Conservation (phyloP, 148 eudicot genomes). For the Rhododendron molle region DNA sequence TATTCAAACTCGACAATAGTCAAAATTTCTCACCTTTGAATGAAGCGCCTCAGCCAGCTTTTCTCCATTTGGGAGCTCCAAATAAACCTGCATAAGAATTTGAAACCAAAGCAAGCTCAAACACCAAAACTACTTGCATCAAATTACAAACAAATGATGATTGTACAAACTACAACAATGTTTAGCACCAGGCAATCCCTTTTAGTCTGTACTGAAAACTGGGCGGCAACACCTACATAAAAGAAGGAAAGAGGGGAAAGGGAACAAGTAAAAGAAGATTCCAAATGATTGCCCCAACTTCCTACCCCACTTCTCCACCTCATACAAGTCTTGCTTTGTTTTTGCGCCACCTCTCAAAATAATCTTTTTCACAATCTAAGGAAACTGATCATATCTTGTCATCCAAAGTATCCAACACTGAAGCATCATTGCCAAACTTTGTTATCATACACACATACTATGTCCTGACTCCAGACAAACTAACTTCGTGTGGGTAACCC, state of each 20-base stretch:
- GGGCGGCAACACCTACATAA: neutral
- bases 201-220: neutral
- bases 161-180: neutral
- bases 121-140: neutral
- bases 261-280: neutral
- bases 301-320: neutral
- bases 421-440: neutral
- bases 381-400: neutral
- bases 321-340: neutral
- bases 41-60: constrained; percentile 64
- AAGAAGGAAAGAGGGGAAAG: neutral
- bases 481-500: neutral
- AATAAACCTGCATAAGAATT: constrained; percentile 60
- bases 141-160: neutral
- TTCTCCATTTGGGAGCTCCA: constrained; percentile 84
- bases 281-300: neutral
- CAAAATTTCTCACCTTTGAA: constrained; percentile 49
- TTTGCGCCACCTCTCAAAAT: neutral
- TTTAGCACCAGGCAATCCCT: neutral
- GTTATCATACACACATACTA: neutral
- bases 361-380: neutral
- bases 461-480: neutral
- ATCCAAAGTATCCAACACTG: neutral
- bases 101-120: constrained; percentile 12
- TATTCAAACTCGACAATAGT: neutral